Conservation (phyloP, 352 stramenopile species). For the Globisporangium nagaii region DNA sequence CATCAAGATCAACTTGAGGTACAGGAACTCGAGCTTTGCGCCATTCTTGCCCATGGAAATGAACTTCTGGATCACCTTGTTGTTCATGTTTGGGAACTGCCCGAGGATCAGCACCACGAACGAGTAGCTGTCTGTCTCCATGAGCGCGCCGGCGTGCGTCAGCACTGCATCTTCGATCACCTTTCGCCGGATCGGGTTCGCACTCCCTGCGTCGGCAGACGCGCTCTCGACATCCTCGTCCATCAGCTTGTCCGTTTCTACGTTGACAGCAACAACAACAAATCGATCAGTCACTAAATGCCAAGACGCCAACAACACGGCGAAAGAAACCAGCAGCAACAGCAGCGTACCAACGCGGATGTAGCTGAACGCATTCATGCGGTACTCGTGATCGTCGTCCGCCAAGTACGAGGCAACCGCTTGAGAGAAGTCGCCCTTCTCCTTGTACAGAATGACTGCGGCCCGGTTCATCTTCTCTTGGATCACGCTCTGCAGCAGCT, state of each 20-base stretch:
- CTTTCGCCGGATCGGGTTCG: conserved; percentile 44
- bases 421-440: conserved; percentile 63
- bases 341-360: conserved; percentile 38
- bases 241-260: conserved; percentile 37
- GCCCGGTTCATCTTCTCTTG: conserved; percentile 79
- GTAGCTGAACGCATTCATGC: conserved; percentile 82
- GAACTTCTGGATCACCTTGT: conserved; percentile 82
- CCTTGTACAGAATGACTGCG: conserved; percentile 78
- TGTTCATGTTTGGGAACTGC: conserved; percentile 82
- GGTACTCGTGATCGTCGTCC: conserved; percentile 76
- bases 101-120: conserved; percentile 87
- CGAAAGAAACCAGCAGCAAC: background rate
- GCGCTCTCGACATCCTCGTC: conserved; percentile 34
- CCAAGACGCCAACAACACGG: background rate
- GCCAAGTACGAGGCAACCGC: conserved; percentile 78
- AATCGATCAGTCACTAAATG: background rate
- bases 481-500: conserved; percentile 65
- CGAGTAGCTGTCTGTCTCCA: conserved; percentile 86
- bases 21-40: conserved; percentile 74
- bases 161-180: conserved; percentile 78
- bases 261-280: background rate
- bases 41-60: conserved; percentile 74
- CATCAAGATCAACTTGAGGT: conserved; percentile 77
- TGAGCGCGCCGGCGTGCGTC: conserved; percentile 63
- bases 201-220: conserved; percentile 10